phyloP scores from a whole-genome alignment of 163 green algal species.

The Prototheca wickerhamii region DNA sequence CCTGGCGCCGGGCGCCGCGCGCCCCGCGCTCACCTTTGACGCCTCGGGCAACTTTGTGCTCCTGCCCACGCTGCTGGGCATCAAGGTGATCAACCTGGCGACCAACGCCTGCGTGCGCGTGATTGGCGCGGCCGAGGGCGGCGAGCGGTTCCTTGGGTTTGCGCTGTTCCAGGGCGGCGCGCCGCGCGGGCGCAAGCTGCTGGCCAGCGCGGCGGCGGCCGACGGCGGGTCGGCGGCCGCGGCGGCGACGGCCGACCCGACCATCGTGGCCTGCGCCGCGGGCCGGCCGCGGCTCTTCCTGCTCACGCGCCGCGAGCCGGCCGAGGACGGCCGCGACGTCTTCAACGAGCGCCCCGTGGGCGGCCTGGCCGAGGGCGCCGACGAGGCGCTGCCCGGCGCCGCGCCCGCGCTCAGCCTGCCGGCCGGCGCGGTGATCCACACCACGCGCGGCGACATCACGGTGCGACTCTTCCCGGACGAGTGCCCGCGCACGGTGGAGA shows the following conservation, averaged over 20 bases:
- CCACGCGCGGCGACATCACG: constrained; percentile 82
- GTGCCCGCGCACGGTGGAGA: constrained; percentile 90
- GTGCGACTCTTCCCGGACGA: constrained; percentile 91
- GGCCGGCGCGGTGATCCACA: constrained; percentile 68
- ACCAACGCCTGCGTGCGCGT: constrained; percentile 65
- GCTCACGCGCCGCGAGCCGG: constrained; percentile 68
- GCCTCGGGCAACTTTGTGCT: constrained; percentile 87
- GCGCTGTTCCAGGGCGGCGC: constrained; percentile 74
- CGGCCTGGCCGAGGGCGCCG: constrained; percentile 41
- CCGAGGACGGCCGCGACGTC: constrained; percentile 75
- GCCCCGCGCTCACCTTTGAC: constrained; percentile 82
- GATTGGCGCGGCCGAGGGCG: constrained; percentile 91
- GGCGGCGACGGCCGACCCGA: constrained; percentile 54
- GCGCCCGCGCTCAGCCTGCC: constrained; percentile 38
- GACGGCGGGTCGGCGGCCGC: background rate
- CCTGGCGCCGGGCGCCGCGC: constrained; percentile 15
- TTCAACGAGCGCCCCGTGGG: constrained; percentile 91
- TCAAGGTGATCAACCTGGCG: constrained; percentile 88
- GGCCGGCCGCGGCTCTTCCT: constrained; percentile 82
- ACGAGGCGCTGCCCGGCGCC: constrained; percentile 5
- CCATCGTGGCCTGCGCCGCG: constrained; percentile 70
- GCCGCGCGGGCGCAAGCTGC: background rate
- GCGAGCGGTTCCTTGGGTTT: constrained; percentile 83
- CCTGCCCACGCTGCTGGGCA: constrained; percentile 79
- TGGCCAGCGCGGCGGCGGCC: background rate